phyloP scores from a whole-genome alignment of 148 eudicot genomes.

The Rhododendron griersonianum region DNA sequence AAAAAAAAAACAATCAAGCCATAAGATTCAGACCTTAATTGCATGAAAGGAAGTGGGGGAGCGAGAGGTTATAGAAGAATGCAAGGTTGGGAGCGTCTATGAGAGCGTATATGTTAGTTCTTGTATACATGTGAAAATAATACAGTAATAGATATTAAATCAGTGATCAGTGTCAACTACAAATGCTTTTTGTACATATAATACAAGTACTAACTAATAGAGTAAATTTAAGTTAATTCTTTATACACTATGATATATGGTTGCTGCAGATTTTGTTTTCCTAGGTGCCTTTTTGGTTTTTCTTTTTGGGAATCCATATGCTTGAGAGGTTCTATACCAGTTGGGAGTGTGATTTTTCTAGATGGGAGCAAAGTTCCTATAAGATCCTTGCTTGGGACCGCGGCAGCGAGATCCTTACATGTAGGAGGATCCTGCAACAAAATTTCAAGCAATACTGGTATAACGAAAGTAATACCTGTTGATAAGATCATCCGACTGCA shows the following conservation, averaged over 20 bases:
- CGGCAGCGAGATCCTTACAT: neutral
- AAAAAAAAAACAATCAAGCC: neutral
- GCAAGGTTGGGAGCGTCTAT: neutral
- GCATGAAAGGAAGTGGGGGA: neutral
- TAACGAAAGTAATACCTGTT: constrained; percentile 40
- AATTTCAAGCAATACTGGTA: neutral
- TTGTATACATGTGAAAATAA: neutral
- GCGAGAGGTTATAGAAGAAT: neutral
- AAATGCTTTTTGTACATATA: neutral
- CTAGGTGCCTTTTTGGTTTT: neutral
- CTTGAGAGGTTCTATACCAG: neutral
- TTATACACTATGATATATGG: neutral
- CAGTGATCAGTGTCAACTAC: neutral
- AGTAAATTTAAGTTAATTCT: neutral
- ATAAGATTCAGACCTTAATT: neutral
- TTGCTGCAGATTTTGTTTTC: neutral
- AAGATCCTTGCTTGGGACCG: neutral
- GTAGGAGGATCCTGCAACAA: neutral
- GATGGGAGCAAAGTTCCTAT: neutral
- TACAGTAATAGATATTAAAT: neutral
- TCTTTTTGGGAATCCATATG: neutral
- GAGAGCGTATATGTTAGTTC: neutral
- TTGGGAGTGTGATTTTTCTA: neutral
- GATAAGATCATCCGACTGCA: constrained; percentile 40
- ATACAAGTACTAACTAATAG: neutral